These are phyloP conservation scores for Raffaelea deltoideospora DNA, from an alignment of 2,329 filamentous ascomycete genomes.

Conservation along the genomic window DNA sequence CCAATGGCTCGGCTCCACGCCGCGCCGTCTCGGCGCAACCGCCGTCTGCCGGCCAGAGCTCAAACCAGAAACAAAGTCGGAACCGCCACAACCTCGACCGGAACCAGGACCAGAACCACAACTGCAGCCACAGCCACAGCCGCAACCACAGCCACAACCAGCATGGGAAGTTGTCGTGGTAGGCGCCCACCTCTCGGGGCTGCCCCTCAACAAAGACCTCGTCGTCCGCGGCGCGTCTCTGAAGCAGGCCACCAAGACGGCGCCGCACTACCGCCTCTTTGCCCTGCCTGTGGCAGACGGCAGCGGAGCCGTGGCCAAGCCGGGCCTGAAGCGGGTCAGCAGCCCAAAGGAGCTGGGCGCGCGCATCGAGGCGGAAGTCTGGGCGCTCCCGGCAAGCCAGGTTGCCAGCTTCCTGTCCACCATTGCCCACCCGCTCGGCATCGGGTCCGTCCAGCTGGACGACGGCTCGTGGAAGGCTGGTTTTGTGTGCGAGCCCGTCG, in stretches of 20 bases:
- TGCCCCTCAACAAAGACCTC: constrained; percentile 14
- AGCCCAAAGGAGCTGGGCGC: constrained; percentile 9
- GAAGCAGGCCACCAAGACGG: constrained; percentile 13
- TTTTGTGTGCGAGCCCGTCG: constrained; percentile 22
- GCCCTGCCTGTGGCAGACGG: constrained; percentile 9
- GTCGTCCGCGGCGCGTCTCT: constrained; percentile 15
- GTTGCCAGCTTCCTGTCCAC: constrained; percentile 17
- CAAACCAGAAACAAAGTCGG: background rate
- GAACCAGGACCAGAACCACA: too few relatives aligned
- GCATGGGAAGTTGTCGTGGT: constrained; percentile 16
- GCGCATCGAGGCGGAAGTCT: constrained; percentile 20
- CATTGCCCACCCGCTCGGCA: constrained; percentile 17
- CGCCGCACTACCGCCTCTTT: constrained; percentile 16
- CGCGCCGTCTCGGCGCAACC: constrained; percentile 16
- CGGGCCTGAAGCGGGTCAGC: constrained; percentile 16
- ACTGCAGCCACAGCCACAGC: too few relatives aligned
- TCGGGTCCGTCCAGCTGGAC: constrained; percentile 20
- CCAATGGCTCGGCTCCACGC: constrained; percentile 2
- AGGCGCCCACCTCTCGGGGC: constrained; percentile 13
- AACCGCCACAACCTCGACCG: too few relatives aligned
- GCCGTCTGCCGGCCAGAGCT: background rate
- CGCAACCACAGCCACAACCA: too few relatives aligned
- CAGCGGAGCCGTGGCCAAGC: constrained; percentile 15
- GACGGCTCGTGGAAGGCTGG: constrained; percentile 19
- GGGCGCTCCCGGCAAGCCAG: constrained; percentile 15